Conservation (phyloP, 495 filamentous ascomycete genomes). For the Articulospora tetracladia region DNA sequence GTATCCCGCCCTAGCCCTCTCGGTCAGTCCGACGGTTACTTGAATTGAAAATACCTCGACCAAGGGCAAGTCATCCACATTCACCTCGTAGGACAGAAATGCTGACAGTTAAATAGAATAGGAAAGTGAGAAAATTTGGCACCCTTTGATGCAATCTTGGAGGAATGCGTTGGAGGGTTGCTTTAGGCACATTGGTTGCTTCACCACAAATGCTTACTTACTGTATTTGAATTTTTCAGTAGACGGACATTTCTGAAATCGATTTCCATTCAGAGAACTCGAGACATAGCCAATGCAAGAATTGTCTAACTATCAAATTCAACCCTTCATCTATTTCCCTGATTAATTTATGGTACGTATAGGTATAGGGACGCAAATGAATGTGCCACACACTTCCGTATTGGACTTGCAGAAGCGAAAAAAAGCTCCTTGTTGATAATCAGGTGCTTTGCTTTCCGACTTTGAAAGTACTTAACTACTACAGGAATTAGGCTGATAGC, state of each 20-base stretch:
- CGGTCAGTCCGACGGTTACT: slow-evolving; percentile 49
- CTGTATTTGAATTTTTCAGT: slow-evolving; percentile 5
- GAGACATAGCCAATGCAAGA: background rate
- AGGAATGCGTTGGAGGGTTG: slow-evolving; percentile 4
- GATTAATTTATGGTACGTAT: too few relatives aligned
- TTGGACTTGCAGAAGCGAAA: too few relatives aligned
- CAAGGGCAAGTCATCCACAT: slow-evolving; percentile 12
- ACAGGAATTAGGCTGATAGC: too few relatives aligned
- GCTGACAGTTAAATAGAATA: background rate
- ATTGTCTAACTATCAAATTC: background rate
- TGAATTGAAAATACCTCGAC: slow-evolving; percentile 35
- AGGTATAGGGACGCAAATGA: too few relatives aligned
- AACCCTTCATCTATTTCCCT: too few relatives aligned
- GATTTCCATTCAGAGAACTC: background rate
- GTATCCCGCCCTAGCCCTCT: slow-evolving; percentile 46
- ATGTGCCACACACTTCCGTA: too few relatives aligned
- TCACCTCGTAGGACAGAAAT: background rate
- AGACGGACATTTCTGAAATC: background rate
- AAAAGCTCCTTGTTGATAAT: too few relatives aligned
- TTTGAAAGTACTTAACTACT: too few relatives aligned
- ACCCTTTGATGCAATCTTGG: slow-evolving; percentile 11
- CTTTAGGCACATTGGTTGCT: slow-evolving; percentile 12
- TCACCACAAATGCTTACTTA: background rate
- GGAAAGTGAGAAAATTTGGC: slow-evolving; percentile 3
- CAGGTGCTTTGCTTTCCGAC: too few relatives aligned